Base-by-base conservation (phyloP, 2,329 filamentous ascomycete species). In the Xylariaceae sp. region DNA sequence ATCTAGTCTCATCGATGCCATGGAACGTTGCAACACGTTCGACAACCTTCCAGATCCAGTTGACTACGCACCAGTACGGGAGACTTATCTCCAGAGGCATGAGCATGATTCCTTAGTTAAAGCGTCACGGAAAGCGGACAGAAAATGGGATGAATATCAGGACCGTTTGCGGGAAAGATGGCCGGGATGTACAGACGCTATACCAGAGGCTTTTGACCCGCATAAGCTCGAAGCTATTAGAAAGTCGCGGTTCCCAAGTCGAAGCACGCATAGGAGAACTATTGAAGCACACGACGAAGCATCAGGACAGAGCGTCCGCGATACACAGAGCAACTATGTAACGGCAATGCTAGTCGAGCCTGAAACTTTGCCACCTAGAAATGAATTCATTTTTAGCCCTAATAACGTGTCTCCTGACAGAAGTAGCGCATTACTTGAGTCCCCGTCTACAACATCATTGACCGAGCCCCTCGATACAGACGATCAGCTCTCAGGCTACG, bases 161-260 rank as follows among this genome's bases (percentile, higher is more conserved):
- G 41, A 51, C 0, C 58, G 60, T 26, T 42, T 61, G 8, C 45
- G 59, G 13, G 21, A 32, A 3, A 60, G 56, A 39, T 60, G 57
- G 59, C n/a, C n/a, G n/a, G 36, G n/a, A 1, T 43, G 49, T 9
- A 33, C 9, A 1, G 59, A 62, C 6, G 39, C 44, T 3, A 55
- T 54, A 3, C 59, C 57, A 1, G 52, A 50, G 2, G 5, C 51
- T 2, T 62, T 62, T 20, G 59, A 62, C 11, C 57, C 59, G 1
- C 9, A 32, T 1, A 49, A 56, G 41, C 47, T 62, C 1, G 59
- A 62, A 6, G 45, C 30, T 2, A 30, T 16, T n/a, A n/a, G 40
- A 2, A 53, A 42, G 15, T 16, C 40, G 5, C 39, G 36, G 16
- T 29, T 43, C n/a, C 23, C 35, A 26, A 40, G 30, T 6, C 37